Conservation (phyloP, 768 basidiomycete species). For the Infundibulicybe gibba region DNA sequence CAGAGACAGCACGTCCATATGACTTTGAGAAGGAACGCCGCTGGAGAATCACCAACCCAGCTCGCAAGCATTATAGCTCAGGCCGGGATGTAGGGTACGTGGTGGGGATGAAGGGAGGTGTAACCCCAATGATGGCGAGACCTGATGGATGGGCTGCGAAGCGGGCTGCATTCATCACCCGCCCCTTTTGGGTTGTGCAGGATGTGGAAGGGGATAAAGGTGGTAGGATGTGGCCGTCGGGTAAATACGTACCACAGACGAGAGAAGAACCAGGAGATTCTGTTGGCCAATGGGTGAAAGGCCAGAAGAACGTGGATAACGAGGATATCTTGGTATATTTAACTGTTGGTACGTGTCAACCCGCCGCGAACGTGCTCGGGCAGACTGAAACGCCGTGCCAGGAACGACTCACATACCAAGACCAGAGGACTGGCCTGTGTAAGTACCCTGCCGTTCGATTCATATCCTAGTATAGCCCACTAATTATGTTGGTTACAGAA, state of each 20-base stretch:
- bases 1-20: constrained; percentile 63
- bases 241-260: constrained; percentile 85
- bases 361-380: no score
- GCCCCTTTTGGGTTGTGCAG: constrained; percentile 77
- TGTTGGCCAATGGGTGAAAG: constrained; percentile 68
- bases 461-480: constrained; percentile 2
- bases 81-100: constrained; percentile 71
- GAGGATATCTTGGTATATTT: constrained; percentile 80
- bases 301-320: constrained; percentile 58
- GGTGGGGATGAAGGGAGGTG: constrained; percentile 65
- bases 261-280: constrained; percentile 69
- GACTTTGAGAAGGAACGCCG: constrained; percentile 66
- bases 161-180: constrained; percentile 72
- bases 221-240: constrained; percentile 77
- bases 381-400: constrained; percentile 13
- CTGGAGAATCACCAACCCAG: constrained; percentile 80
- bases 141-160: constrained; percentile 65
- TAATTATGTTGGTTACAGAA: constrained; percentile 36
- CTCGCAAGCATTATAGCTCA: constrained; percentile 64
- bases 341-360: constrained; percentile 50
- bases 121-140: constrained; percentile 62
- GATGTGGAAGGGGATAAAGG: constrained; percentile 63
- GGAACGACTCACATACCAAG: constrained; percentile 80
- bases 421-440: constrained; percentile 90
- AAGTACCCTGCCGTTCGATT: constrained; percentile 25